Evolutionary conservation across 1,284 basidiomycete species (phyloP), one percentile per base, ranked within the genome.

Genomic region (Mrakiaceae sp.): DNA sequence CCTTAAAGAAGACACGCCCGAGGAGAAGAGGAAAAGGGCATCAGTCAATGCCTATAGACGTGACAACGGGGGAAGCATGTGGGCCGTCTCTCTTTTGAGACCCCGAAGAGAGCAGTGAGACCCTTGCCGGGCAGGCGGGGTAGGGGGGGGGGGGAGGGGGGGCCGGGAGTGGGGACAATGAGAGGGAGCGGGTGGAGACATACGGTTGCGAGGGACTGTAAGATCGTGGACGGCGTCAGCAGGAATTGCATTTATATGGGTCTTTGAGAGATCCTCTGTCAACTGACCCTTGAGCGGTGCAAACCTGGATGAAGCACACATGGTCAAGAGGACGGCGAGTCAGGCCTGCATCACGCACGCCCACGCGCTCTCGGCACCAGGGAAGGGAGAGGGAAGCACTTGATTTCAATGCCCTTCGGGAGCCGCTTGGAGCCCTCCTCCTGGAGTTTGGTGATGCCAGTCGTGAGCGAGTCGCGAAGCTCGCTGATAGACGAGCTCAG

Each of bases 1-100:
- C 92, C 64, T 66, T 27, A 27, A 27, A 27, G 27, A 27, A 27
- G 48, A 8, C 3, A 9, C 10, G 14, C 9, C 11, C 14, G 42
- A 5, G 12, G 10, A 12, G 10, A 9, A 43, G 50, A 63, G 39
- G 5, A 12, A 12, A 4, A 62, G 11, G 10, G 51, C 11, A 46
- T 8, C 9, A 39, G 10, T n/a, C 9, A 6, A 39, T 12, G 9
- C n/a, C 27, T 27, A 27, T 1, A 27, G 27, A 27, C 48, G 46
- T n/a, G 9, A 27, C 1, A 48, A 44, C 12, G 6, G 51, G 10
- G 10, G 7, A 39, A 49, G 14, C 44, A 49, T 14, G 44, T 51
- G 58, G 52, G 10, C 27, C 5, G 11, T 8, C 16, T 27, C 27
- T 27, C 27, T 27, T 2, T 27, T 27, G 27, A 27, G 2, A 27